Evolutionary conservation across 352 stramenopile genomes (phyloP).

Genomic region (Phytophthora quininea): DNA sequence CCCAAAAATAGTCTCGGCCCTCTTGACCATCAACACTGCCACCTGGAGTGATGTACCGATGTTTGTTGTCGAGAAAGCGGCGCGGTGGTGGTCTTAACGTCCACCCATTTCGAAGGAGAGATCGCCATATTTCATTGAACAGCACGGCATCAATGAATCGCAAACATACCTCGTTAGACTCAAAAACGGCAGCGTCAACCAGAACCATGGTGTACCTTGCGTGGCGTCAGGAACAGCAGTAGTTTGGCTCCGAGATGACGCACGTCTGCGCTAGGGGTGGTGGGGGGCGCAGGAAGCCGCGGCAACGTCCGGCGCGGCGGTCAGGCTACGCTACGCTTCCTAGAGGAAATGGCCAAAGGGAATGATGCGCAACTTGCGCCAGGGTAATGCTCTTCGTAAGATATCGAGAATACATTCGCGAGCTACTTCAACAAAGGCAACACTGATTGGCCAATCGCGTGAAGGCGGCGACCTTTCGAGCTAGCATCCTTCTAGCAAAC

Average conservation of each 20-base stretch:
- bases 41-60: slow-evolving; percentile 1
- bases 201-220: not conserved
- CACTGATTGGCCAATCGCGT: not conserved
- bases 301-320: not conserved
- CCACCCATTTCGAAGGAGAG: slow-evolving; percentile 5
- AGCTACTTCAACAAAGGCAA: too few relatives aligned
- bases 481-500: not conserved
- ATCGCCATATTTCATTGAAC: slow-evolving; percentile 14
- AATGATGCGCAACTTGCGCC: not conserved
- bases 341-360: not conserved
- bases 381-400: not conserved
- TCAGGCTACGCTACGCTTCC: not conserved
- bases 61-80: not conserved
- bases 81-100: not conserved
- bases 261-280: not conserved
- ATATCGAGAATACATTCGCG: not conserved
- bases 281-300: not conserved
- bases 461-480: not conserved
- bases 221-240: not conserved
- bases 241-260: not conserved
- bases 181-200: not conserved
- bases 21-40: not conserved
- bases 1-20: not conserved
- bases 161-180: not conserved
- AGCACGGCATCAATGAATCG: not conserved